phyloP scores from a whole-genome alignment of 108 stramenopile species.

The Cylindrotheca fusiformis region DNA sequence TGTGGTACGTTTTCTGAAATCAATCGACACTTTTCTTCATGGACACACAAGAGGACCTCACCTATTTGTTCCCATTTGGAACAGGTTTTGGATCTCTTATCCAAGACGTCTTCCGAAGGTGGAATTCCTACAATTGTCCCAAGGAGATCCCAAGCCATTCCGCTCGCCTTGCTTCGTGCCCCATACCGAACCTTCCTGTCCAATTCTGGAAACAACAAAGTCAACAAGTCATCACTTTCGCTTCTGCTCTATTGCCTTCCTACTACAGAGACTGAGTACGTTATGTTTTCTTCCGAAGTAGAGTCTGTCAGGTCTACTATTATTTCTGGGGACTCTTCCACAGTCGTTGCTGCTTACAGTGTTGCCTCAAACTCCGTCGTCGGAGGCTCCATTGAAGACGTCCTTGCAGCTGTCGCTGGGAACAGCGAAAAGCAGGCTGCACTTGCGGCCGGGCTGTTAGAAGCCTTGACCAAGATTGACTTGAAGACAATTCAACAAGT shows the following conservation, averaged over 20 bases:
- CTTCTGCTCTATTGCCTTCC: slow-evolving; percentile 78
- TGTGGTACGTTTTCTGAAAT: slow-evolving; percentile 28
- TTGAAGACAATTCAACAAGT: slow-evolving; percentile 37
- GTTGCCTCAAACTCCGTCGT: slow-evolving; percentile 36
- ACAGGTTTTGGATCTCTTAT: slow-evolving; percentile 69
- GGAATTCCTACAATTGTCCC: slow-evolving; percentile 51
- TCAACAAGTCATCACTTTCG: slow-evolving; percentile 7
- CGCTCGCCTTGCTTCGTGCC: slow-evolving; percentile 55
- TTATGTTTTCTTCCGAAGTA: slow-evolving; percentile 50
- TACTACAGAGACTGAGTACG: slow-evolving; percentile 65
- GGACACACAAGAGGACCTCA: too few species aligned
- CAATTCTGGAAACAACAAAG: slow-evolving; percentile 4
- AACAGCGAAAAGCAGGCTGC: slow-evolving; percentile 14
- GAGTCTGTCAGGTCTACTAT: slow-evolving; percentile 60
- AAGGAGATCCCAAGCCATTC: slow-evolving; percentile 57
- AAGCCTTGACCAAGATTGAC: slow-evolving; percentile 53
- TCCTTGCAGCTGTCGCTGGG: slow-evolving; percentile 31
- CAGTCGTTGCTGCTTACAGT: slow-evolving; percentile 63
- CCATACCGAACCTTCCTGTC: slow-evolving; percentile 73
- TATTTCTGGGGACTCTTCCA: slow-evolving; percentile 19
- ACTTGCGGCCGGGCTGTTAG: slow-evolving; percentile 39
- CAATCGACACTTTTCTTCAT: too few species aligned
- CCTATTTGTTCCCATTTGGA: too few species aligned
- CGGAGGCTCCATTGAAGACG: slow-evolving; percentile 26
- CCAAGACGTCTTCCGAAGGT: slow-evolving; percentile 36